Percentiles rank a stretch among this genome's conserved stretches.
These are phyloP conservation scores for Retiboletus flavoniger DNA, from an alignment of 1,284 basidiomycete species.

Conservation along the genomic window DNA sequence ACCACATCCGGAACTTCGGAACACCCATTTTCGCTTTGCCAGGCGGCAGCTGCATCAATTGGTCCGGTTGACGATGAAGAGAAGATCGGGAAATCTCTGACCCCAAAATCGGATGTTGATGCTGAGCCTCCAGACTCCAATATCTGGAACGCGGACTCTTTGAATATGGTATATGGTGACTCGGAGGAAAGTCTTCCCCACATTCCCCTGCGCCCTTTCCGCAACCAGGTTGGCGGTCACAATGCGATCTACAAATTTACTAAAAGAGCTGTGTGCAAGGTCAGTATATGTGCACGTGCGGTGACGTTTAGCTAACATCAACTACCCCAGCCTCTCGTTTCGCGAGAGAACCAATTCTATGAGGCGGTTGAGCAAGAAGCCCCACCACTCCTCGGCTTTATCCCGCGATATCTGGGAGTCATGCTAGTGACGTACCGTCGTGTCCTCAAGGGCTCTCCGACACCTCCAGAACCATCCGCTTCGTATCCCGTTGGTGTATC, in stretches of 20 bases:
- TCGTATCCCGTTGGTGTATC: conserved; percentile 20
- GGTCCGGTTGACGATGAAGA: conserved; percentile 14
- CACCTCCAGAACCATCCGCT: conserved; percentile 18
- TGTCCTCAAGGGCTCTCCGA: conserved; percentile 49
- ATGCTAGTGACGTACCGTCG: conserved; percentile 96
- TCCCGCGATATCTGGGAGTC: conserved; percentile 95
- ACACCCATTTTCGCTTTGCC: conserved; percentile 24
- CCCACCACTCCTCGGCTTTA: conserved; percentile 87
- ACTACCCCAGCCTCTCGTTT: conserved; percentile 79
- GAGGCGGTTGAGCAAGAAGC: conserved; percentile 94
- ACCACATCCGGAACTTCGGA: conserved; percentile 41
- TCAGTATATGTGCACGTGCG: conserved; percentile 38
- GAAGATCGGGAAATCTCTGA: conserved; percentile 2
- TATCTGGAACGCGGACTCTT: conserved; percentile 42
- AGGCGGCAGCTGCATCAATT: conserved; percentile 7
- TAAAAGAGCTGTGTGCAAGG: conserved; percentile 97
- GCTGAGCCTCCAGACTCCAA: conserved; percentile 8
- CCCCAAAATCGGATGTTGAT: conserved; percentile 25
- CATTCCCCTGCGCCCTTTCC: conserved; percentile 93
- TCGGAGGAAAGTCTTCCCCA: conserved; percentile 71
- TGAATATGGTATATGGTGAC: conserved; percentile 43
- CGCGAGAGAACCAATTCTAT: conserved; percentile 97
- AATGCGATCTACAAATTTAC: conserved; percentile 98
- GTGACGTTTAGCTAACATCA: conserved; percentile 20
- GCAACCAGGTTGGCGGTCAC: conserved; percentile 98